Conservation (phyloP, 2,329 filamentous ascomycete genomes). For the Aspergillus chevalieri region DNA sequence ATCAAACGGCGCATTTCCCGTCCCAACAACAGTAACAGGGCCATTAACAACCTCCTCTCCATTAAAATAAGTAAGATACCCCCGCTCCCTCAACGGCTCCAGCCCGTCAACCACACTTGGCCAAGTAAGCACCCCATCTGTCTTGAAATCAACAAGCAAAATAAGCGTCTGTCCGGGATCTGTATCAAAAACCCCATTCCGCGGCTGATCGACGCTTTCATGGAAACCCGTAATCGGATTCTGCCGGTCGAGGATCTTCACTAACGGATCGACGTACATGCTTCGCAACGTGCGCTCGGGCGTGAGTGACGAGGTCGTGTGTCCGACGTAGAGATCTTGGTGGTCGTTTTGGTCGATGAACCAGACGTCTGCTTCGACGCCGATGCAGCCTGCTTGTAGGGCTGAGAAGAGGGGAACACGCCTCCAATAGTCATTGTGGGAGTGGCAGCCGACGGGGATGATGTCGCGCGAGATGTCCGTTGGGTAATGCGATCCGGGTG, state of each 20-base stretch:
- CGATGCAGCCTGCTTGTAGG: conserved; percentile 48
- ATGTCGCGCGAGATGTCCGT: conserved; percentile 48
- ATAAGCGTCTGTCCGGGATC: conserved; percentile 45
- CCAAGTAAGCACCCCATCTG: conserved; percentile 33
- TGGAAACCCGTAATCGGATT: conserved; percentile 41
- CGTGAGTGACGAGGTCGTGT: conserved; percentile 44
- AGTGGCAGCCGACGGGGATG: conserved; percentile 48
- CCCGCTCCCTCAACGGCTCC: conserved; percentile 41
- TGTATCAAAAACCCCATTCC: conserved; percentile 48
- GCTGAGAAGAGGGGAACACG: conserved; percentile 51
- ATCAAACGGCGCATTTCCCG: conserved; percentile 48
- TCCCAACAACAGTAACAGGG: conserved; percentile 49
- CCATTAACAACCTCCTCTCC: conserved; percentile 37
- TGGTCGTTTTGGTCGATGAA: conserved; percentile 47
- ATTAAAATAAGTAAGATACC: conserved; percentile 48
- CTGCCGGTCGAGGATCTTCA: conserved; percentile 44
- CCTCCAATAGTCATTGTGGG: conserved; percentile 57
- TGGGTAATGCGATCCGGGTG: conserved; percentile 37
- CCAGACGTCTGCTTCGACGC: conserved; percentile 56
- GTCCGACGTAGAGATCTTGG: conserved; percentile 51
- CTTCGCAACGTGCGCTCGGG: conserved; percentile 43
- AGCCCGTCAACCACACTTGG: conserved; percentile 38
- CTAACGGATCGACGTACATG: conserved; percentile 50
- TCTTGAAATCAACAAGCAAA: conserved; percentile 50
- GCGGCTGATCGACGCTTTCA: conserved; percentile 18